A percentile compares a stretch with the other conserved stretches of the same genome.
phyloP scores from a whole-genome alignment of 495 filamentous ascomycete species.

The Saxophila tyrrhenica region DNA sequence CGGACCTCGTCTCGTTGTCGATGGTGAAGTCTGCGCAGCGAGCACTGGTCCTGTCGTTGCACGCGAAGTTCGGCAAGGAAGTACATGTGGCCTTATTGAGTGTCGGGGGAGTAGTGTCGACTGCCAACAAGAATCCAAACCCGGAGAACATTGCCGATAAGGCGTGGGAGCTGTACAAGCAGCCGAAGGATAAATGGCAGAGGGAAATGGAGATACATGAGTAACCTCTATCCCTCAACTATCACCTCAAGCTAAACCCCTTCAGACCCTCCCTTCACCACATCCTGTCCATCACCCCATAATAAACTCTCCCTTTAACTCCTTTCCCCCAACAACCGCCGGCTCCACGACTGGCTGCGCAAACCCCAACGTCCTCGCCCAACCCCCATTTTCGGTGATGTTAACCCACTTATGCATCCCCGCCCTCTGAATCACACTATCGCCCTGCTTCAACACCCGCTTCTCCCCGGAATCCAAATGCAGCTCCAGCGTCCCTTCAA shows the following conservation, averaged over 20 bases:
- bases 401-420: constrained; percentile 64
- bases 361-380: constrained; percentile 9
- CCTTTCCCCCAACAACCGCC: constrained; percentile 8
- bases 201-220: constrained; percentile 14
- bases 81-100: constrained; percentile 19
- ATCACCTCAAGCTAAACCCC: too few relatives aligned
- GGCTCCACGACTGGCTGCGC: constrained; percentile 3
- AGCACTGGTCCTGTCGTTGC: constrained; percentile 16
- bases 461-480: constrained; percentile 50
- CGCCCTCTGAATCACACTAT: constrained; percentile 52
- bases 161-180: constrained; percentile 19
- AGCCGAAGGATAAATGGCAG: constrained; percentile 15
- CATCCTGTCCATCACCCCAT: too few relatives aligned
- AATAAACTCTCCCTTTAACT: constrained; percentile 4
- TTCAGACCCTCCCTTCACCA: too few relatives aligned
- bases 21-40: constrained; percentile 20
- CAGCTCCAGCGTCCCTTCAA: constrained; percentile 42
- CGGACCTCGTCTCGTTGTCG: constrained; percentile 15
- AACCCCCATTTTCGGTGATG: constrained; percentile 32
- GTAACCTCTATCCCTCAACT: too few relatives aligned
- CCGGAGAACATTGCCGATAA: constrained; percentile 15
- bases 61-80: constrained; percentile 12
- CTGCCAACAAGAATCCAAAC: constrained; percentile 16
- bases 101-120: constrained; percentile 13
- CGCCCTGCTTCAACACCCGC: constrained; percentile 45